Conservation (phyloP, 2,329 filamentous ascomycete species). For the Mariannaea elegans region DNA sequence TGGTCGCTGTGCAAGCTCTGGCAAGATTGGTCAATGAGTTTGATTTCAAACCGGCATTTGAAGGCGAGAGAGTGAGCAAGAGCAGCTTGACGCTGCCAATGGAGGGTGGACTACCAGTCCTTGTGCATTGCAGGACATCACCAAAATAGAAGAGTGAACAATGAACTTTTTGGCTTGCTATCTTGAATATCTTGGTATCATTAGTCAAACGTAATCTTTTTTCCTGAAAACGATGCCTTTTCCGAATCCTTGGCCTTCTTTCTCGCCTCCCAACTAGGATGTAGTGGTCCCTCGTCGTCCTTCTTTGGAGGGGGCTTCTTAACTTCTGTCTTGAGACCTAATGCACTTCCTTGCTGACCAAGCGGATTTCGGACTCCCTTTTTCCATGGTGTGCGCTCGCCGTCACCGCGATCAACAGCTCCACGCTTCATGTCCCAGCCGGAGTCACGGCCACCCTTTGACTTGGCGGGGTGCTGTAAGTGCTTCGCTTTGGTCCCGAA, state of each 20-base stretch:
- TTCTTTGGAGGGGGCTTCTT: constrained; percentile 44
- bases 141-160: not conserved
- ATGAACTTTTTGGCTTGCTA: not conserved
- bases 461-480: constrained; percentile 53
- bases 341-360: constrained; percentile 24
- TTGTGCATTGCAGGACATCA: constrained; percentile 21
- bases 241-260: constrained; percentile 68
- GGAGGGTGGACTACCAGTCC: constrained; percentile 64
- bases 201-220: constrained; percentile 68
- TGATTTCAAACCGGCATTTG: constrained; percentile 57
- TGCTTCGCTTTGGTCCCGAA: constrained; percentile 78
- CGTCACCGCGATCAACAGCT: constrained; percentile 57
- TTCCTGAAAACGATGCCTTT: constrained; percentile 62
- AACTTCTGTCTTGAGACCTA: constrained; percentile 15
- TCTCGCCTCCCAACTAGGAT: constrained; percentile 72
- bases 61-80: constrained; percentile 61
- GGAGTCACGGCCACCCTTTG: constrained; percentile 50
- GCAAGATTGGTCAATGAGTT: constrained; percentile 59
- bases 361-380: constrained; percentile 55
- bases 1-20: constrained; percentile 65
- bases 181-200: constrained; percentile 19
- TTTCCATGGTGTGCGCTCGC: constrained; percentile 60
- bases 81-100: constrained; percentile 72
- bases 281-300: constrained; percentile 63
- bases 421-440: constrained; percentile 68